Evolutionary conservation across 257 asterid genomes (phyloP), one percentile per base, ranked within the genome.

Genomic region (Petrea volubilis): DNA sequence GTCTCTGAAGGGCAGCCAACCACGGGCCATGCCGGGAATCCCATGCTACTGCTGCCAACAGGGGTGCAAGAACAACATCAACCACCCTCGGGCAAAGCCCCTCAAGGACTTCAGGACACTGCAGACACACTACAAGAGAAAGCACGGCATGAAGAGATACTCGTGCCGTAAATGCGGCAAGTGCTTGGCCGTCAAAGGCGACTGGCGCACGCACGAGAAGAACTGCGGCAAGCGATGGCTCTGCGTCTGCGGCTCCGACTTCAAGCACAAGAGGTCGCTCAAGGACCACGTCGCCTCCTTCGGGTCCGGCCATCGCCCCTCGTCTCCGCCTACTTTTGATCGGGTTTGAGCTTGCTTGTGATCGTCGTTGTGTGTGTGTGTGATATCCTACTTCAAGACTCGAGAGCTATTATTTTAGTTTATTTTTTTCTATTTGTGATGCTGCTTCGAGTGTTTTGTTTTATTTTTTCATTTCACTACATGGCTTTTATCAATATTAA

Each of bases 171-270:
- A 83, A 24, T 90, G 96, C 21, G 91, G 96, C 27, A 90, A 86
- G 82, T 74, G 84, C 7, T 27, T 88, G 68, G 96, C 94, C 25
- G 89, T 88, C 9, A 90, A 90, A 67, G 95, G 93, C 8, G 97
- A 88, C 74, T 90, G 97, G 95, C 77, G 95, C 28, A 88, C 93
- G 0, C 93, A 86, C 44, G 93, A 86, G 84, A 90, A 90, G 85
- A 90, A 90, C 67, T 90, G 97, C 72, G 93, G 96, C 3, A 88
- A 83, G 73, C 84, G 91, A 0, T 90, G 96, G 97, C 81, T 81
- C 0, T 90, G 91, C 74, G 51, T 88, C 3, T 86, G 94, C 5
- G 97, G 97, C 38, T 91, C 93, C 0, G 89, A 91, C 34, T 89
- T 91, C 78, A 91, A 89, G 79, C 96, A 91, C 71, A 91, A 89